Percentiles rank a stretch among this genome's conserved stretches.
Conservation (phyloP, 768 basidiomycete species). For the Tricholoma furcatifolium region DNA sequence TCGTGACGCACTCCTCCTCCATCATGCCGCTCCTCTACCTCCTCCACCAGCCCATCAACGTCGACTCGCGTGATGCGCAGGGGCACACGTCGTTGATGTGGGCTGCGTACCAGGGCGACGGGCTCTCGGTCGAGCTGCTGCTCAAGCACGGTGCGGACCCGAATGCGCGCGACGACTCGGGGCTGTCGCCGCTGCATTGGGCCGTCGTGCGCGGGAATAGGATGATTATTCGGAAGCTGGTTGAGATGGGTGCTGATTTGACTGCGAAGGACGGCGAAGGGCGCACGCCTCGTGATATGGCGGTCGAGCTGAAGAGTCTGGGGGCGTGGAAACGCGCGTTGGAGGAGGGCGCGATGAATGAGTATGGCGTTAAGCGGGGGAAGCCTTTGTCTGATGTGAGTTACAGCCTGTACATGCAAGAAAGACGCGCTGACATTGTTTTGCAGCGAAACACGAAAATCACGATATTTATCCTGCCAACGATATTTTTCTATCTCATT, state of each 20-base stretch:
- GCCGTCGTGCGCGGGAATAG: slow-evolving; percentile 95
- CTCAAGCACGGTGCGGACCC: slow-evolving; percentile 85
- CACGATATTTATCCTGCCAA: slow-evolving; percentile 76
- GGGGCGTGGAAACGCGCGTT: slow-evolving; percentile 89
- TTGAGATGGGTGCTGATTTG: slow-evolving; percentile 86
- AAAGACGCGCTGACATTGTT: slow-evolving; percentile 1
- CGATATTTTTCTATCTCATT: slow-evolving; percentile 76
- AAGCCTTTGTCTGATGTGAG: slow-evolving; percentile 71
- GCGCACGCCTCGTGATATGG: slow-evolving; percentile 93
- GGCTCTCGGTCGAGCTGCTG: slow-evolving; percentile 88
- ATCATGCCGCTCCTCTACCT: slow-evolving; percentile 94
- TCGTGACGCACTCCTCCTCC: slow-evolving; percentile 91
- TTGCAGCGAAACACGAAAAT: slow-evolving; percentile 76
- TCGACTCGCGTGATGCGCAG: slow-evolving; percentile 87
- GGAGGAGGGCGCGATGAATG: slow-evolving; percentile 82
- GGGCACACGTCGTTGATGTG: slow-evolving; percentile 98
- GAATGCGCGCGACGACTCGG: slow-evolving; percentile 73
- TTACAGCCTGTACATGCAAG: not conserved
- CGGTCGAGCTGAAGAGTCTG: slow-evolving; percentile 85
- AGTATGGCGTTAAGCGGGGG: slow-evolving; percentile 65
- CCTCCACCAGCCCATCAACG: slow-evolving; percentile 88
- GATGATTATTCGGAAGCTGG: slow-evolving; percentile 76
- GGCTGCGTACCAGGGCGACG: slow-evolving; percentile 99
- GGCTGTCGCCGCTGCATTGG: slow-evolving; percentile 93
- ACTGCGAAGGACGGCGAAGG: slow-evolving; percentile 78